Percentiles rank a stretch among this genome's conserved stretches.
phyloP scores from a whole-genome alignment of 257 asterid species.

The Leptodermis oblonga region DNA sequence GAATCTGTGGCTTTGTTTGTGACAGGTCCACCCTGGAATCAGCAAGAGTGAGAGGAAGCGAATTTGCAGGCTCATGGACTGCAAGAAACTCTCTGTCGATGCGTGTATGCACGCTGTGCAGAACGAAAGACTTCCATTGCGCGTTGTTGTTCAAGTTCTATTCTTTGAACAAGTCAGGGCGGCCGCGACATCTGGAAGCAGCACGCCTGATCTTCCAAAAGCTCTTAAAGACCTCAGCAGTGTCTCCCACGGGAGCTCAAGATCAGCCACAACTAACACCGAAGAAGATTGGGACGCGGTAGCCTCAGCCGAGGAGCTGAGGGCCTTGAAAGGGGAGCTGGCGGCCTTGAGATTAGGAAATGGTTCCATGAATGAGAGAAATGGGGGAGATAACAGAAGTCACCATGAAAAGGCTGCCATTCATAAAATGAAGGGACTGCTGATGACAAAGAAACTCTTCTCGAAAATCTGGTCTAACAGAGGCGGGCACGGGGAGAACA shows the following conservation, averaged over 20 bases:
- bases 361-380: slow-evolving; percentile 39
- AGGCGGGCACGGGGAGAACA: slow-evolving; percentile 58
- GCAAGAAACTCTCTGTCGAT: slow-evolving; percentile 87
- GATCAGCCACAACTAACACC: slow-evolving; percentile 61
- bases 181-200: slow-evolving; percentile 88
- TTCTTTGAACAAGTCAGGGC: slow-evolving; percentile 94
- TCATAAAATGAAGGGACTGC: slow-evolving; percentile 61
- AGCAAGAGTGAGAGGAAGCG: slow-evolving; percentile 81
- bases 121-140: slow-evolving; percentile 83
- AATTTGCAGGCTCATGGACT: slow-evolving; percentile 78
- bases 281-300: slow-evolving; percentile 98
- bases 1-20: slow-evolving; percentile 4
- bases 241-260: slow-evolving; percentile 68
- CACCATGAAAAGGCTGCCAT: slow-evolving; percentile 53
- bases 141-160: slow-evolving; percentile 87
- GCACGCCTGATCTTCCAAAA: slow-evolving; percentile 90
- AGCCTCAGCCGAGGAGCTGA: slow-evolving; percentile 83
- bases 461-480: slow-evolving; percentile 82
- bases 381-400: slow-evolving; percentile 31
- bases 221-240: slow-evolving; percentile 71
- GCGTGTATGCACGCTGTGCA: slow-evolving; percentile 97
- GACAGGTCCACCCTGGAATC: slow-evolving; percentile 80
- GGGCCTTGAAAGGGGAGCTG: slow-evolving; percentile 76
- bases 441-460: slow-evolving; percentile 64
- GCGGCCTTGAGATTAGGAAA: slow-evolving; percentile 69